Base-by-base conservation (phyloP, 208 protist genomes). In the Entamoeba dispar region DNA sequence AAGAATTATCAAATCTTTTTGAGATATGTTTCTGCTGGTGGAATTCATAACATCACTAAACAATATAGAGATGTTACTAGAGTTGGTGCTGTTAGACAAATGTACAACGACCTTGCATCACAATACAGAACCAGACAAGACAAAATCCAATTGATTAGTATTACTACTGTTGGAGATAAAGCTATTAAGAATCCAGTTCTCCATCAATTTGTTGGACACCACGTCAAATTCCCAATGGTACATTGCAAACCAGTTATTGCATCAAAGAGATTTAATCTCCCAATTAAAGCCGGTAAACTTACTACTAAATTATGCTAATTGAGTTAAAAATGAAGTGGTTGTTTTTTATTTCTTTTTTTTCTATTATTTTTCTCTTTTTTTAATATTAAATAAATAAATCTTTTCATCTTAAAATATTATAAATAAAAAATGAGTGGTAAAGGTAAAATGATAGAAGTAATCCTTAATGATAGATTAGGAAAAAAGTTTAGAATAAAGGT, bases 381-480 rank as follows among this genome's bases (percentile, higher is more conserved):
- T 43, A 43, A 43, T 43, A 43, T 43, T 43, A 43, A 43, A 43
- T 43, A 43, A 43, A 43, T 43, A 43, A 43, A 43, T 43, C 38
- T 43, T 43, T 43, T 43, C 38, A 43, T 43, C 38, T 43, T 43
- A 43, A 43, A 43, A 43, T 43, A 43, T 3, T 43, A 43, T 43
- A 52, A 52, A 15, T 0, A 52, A 7, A 4, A 52, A 52, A 77
- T 77, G 61, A 38, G 1, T 22, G 61, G 61, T 38, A 3, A 22
- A 34, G 61, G 61, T 10, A 22, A 34, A 38, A 92, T 92, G 91
- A 34, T 92, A 31, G 50, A 49, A 92, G 49, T 92, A 5, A 22
- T 92, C 51, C 15, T 92, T 10, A 92, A 52, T 34, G 93, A 94
- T 50, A 8, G 93, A 91, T 7, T 93, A 8, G 93, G 93, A 38